Evolutionary conservation across 2,329 filamentous ascomycete species (phyloP), one percentile per base, ranked within the genome.

Genomic region (Cladophialophora exuberans): DNA sequence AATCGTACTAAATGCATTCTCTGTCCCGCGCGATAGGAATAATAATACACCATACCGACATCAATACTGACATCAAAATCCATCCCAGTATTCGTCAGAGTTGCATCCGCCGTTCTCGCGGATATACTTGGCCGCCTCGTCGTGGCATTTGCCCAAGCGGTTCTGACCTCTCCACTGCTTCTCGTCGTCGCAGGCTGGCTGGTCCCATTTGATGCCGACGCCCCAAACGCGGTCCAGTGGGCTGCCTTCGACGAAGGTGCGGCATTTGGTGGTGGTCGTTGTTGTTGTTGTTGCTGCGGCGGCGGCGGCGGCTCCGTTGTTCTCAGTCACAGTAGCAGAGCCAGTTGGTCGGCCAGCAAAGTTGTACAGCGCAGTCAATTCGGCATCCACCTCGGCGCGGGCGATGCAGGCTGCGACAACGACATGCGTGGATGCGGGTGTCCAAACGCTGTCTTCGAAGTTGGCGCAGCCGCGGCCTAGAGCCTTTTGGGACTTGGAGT

Each of bases 71-170:
- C n/a, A n/a, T n/a, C n/a, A n/a, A n/a, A n/a, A n/a, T n/a, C n/a
- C n/a, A n/a, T n/a, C n/a, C n/a, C n/a, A n/a, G n/a, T n/a, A n/a
- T n/a, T n/a, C n/a, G n/a, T n/a, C n/a, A n/a, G n/a, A n/a, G n/a
- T 7, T 11, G n/a, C 28, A n/a, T 28, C 23, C 11, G 5, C 36
- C 11, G 3, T 22, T 41, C 25, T 31, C 20, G 13, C 46, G 35
- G 9, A 52, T 18, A 11, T 33, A 50, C 39, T 13, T 26, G 4
- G 36, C 18, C 11, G 54, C 54, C 28, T 42, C 28, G 41, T 59
- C 55, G 50, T 61, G 58, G 39, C 58, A 61, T 18, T 38, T 44
- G 10, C 58, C 58, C 9, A 61, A 38, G 15, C 57, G 31, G 46
- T 61, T 61, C 35, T 38, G 39, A n/a, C 58, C 58, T 18, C 15